Evolutionary conservation across 805 yeast genomes (phyloP).

Genomic region (Kazachstania taianensis): DNA sequence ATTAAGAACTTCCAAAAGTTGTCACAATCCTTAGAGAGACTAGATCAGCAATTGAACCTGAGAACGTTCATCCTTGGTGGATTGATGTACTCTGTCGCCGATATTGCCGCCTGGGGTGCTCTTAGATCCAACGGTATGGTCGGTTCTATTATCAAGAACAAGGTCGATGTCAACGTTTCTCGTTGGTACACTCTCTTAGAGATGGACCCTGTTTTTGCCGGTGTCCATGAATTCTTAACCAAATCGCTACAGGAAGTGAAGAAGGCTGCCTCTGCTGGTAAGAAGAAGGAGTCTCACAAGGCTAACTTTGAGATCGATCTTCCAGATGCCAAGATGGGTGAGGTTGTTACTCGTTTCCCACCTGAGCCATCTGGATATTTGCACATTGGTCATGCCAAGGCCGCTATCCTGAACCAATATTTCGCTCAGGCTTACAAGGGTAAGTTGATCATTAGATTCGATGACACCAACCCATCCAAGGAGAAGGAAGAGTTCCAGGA

Average conservation of each 20-base stretch:
- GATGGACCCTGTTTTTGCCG: conserved; percentile 56
- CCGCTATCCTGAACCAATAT: conserved; percentile 92
- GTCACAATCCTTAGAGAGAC: conserved; percentile 62
- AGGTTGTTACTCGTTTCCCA: conserved; percentile 98
- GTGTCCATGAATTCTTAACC: conserved; percentile 53
- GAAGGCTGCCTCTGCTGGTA: conserved; percentile 54
- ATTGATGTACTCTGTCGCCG: conserved; percentile 60
- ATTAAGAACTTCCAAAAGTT: conserved; percentile 85
- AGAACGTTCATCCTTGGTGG: conserved; percentile 66
- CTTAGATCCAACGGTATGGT: conserved; percentile 87
- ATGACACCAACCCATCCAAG: conserved; percentile 95
- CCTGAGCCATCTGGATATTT: conserved; percentile 98
- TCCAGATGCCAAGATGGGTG: conserved; percentile 82
- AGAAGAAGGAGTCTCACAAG: conserved; percentile 78
- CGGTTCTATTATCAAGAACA: conserved; percentile 81
- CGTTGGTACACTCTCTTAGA: conserved; percentile 87
- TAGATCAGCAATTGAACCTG: conserved; percentile 77
- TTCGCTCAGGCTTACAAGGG: conserved; percentile 95
- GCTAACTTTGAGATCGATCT: conserved; percentile 93
- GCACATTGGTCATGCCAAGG: conserved; percentile 98
- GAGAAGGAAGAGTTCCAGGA: conserved; percentile 93
- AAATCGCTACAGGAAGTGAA: conserved; percentile 65
- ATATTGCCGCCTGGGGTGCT: conserved; percentile 87
- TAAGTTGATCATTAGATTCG: conserved; percentile 91
- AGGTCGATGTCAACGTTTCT: conserved; percentile 72